These are phyloP conservation scores for Kitagawia praeruptora DNA, from an alignment of 129 eudicot species.

Conservation along the genomic window DNA sequence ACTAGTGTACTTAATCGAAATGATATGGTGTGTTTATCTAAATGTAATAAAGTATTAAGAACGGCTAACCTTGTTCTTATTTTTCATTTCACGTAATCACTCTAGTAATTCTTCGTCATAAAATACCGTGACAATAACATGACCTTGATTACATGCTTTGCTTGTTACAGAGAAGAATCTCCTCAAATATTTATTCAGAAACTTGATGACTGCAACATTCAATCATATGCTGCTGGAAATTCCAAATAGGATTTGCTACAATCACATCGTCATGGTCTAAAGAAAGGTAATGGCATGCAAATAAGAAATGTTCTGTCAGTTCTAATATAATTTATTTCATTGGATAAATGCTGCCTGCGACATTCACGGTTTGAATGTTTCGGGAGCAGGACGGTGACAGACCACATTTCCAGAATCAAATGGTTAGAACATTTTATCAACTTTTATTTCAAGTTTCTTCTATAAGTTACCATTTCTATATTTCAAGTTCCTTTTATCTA, in stretches of 20 bases:
- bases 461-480: neutral
- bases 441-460: neutral
- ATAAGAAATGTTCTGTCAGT: neutral
- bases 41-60: neutral
- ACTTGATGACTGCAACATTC: constrained; percentile 27
- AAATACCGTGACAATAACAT: neutral
- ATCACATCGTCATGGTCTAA: constrained; percentile 1
- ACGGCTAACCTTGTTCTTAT: neutral
- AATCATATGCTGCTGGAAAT: constrained; percentile 33
- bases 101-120: neutral
- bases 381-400: neutral
- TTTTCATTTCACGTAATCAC: neutral
- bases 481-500: neutral
- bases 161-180: constrained; percentile 55
- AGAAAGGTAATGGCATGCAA: constrained; percentile 17
- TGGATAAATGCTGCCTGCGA: neutral
- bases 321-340: neutral
- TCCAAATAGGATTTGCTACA: constrained; percentile 24
- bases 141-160: neutral
- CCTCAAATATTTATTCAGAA: constrained; percentile 68
- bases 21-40: no score
- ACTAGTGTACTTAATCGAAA: no score
- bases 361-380: neutral
- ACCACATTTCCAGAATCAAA: neutral
- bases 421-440: neutral